Base-by-base conservation (phyloP, 257 asterid species). In the Gentiana macrophylla region DNA sequence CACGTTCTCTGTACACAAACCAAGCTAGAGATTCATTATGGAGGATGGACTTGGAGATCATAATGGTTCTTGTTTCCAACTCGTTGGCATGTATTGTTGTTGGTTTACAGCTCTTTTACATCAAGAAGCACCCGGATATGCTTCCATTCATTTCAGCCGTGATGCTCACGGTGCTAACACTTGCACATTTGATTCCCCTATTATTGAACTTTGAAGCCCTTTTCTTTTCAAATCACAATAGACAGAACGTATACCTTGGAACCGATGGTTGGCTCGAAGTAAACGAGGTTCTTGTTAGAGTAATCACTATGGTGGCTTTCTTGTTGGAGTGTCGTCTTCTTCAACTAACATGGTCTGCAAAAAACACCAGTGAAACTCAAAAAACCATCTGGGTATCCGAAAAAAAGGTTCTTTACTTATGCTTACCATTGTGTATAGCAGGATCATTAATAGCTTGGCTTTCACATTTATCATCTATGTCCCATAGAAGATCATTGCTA, bases 21-120 rank as follows among this genome's bases (percentile, higher is more conserved):
- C 86, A 86, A 79, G 94, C 83, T 60, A 80, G 65, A 70, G 82
- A 82, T 49, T 84, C 96, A 44, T 64, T 86, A 44, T 86, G 94
- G 91, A 80, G 84, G 64, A 84, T 86, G 86, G 97, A 90, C 80
- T 74, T 90, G 66, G 97, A 90, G 79, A 75, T 86, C 75, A 75
- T 91, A 32, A 75, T 86, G 89, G 86, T 90, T 60, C 79, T 90
- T 32, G 59, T 84, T 70, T 84, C 97, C 72, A 82, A 64, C 71
- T 78, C 97, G 1, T 80, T 90, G 59, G 74, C 79, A 8, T 86
- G 97, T 44, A 53, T 84, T 59, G 84, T 82, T 72, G 66, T 80
- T 37, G 80, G 77, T 54, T 71, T 90, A 77, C 98, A 90, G 78
- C 74, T 90, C 52, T 55, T 82, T 70, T 84, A 90, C 60, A 80